Evolutionary conservation across 305 asterid genomes (phyloP), one percentile per base, ranked within the genome.

Genomic region (Fraxinus angustifolia): DNA sequence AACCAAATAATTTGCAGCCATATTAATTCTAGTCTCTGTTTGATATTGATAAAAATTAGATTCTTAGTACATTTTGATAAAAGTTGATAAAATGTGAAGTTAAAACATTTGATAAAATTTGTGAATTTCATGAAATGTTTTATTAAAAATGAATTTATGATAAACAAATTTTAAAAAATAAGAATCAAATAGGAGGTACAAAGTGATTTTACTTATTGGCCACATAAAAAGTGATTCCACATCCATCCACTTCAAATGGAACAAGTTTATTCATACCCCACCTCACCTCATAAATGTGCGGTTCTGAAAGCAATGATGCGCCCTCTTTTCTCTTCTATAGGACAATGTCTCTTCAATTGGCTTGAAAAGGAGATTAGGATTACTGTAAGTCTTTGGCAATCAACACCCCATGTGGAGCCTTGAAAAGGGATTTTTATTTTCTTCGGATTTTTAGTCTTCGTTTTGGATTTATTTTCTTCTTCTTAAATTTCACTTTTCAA

Each of bases 261-360:
- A 67, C 83, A 83, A 79, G 17, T 83, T 34, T 34, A 34, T 34
- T 34, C 36, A 34, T 33, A 28, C 30, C 30, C 30, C 34, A 67
- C 82, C 91, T 91, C 90, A 90, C 90, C 80, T 62, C 8, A 36
- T 30, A 34, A 30, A 56, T 68, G 42, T 31, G 53, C 12, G n/a
- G 31, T 73, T 33, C 11, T 76, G 6, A 19, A 78, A 71, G 53
- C 2, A 34, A 42, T 56, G 48, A 6, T 19, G n/a, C 2, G 35
- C 62, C 35, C 12, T 65, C 14, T 42, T 79, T 6, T 35, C 26
- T 50, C 7, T 19, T 19, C 33, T 7, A 2, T 23, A 23, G 71
- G 60, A 78, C 45, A 11, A 16, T 38, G 77, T 70, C 83, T 31
- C 56, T 67, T 80, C 81, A 67, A 83, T 82, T 62, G 40, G 77